These are phyloP conservation scores for Monilinia vaccinii-corymbosi DNA, from an alignment of 2,329 filamentous ascomycete species.

Conservation along the genomic window DNA sequence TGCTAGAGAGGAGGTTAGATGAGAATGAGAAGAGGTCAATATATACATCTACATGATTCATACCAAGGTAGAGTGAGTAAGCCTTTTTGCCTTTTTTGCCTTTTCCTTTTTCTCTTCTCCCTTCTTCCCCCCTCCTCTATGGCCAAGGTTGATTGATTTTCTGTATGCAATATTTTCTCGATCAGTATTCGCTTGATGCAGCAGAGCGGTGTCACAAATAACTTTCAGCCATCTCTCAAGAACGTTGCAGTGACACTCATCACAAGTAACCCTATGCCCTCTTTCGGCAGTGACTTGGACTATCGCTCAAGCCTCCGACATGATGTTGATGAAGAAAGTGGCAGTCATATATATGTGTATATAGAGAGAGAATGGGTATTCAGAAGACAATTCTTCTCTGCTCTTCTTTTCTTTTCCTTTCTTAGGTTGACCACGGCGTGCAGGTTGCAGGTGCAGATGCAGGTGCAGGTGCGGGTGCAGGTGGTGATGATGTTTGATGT, in stretches of 20 bases:
- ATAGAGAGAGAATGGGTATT: not conserved
- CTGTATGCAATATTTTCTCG: not conserved
- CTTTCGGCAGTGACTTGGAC: not conserved
- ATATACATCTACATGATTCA: not conserved
- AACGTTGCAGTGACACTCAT: constrained; percentile 9
- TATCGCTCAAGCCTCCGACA: constrained; percentile 5
- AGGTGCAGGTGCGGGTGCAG: too few species aligned
- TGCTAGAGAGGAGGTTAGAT: constrained; percentile 1
- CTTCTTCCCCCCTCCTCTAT: not conserved
- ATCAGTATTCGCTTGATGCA: constrained; percentile 6
- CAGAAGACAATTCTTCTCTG: not conserved
- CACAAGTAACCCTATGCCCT: not conserved
- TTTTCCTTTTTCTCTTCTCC: not conserved
- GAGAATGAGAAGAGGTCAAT: not conserved
- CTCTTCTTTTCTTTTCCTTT: too few species aligned
- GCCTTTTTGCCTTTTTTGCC: not conserved
- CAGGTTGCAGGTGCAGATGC: too few species aligned
- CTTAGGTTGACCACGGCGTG: not conserved
- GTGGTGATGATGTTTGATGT: not conserved
- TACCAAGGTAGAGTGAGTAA: constrained; percentile 3
- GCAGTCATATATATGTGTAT: not conserved
- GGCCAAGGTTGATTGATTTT: not conserved
- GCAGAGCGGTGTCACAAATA: not conserved
- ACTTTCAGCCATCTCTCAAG: constrained; percentile 9
- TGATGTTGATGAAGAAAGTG: not conserved